These are phyloP conservation scores for Leishmania braziliensis DNA, from an alignment of 208 protist genomes.

Conservation along the genomic window DNA sequence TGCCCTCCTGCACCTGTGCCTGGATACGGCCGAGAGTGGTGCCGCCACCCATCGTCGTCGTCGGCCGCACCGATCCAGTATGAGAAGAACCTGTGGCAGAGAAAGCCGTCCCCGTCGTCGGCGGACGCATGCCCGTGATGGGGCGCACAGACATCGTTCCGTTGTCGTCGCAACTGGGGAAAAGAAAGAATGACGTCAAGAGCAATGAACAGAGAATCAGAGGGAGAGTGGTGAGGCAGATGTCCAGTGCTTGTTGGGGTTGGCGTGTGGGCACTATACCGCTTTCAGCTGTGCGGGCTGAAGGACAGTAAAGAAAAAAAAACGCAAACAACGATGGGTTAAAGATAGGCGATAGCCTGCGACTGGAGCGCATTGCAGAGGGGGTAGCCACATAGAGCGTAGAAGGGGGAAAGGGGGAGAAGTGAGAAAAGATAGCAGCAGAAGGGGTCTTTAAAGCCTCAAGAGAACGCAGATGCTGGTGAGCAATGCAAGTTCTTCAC, in stretches of 20 bases:
- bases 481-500: no score
- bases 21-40: constrained; percentile 92
- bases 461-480: neutral
- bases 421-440: neutral
- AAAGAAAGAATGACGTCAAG: neutral
- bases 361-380: neutral
- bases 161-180: neutral
- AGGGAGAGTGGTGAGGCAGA: neutral
- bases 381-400: neutral
- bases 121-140: constrained; percentile 69
- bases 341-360: neutral
- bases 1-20: constrained; percentile 93
- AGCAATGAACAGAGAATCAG: neutral
- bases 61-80: constrained; percentile 54
- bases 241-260: neutral
- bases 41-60: constrained; percentile 85
- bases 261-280: neutral
- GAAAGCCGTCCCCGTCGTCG: constrained; percentile 38
- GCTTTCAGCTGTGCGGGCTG: neutral
- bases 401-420: neutral
- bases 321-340: neutral
- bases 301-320: neutral
- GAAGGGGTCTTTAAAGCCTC: neutral
- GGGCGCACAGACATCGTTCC: constrained; percentile 33
- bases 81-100: constrained; percentile 40